These are phyloP conservation scores for Rhizoclosmatium sp. DNA, from an alignment of 192 early-diverging fungal species.

Conservation along the genomic window DNA sequence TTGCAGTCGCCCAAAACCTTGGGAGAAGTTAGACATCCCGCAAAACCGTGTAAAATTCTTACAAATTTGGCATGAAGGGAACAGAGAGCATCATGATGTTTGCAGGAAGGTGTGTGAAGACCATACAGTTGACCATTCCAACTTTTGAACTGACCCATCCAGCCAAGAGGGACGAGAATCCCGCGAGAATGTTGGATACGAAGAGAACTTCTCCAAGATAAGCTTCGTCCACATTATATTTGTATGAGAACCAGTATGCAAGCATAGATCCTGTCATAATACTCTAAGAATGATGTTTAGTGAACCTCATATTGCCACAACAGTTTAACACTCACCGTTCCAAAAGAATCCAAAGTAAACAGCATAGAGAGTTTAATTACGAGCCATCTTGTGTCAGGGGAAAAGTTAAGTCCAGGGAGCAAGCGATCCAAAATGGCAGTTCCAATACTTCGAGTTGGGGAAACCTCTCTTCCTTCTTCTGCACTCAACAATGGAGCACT, in stretches of 20 bases:
- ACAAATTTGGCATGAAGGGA: constrained; percentile 37
- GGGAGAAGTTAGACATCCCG: background rate
- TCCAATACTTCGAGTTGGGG: no score
- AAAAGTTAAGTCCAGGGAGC: constrained; percentile 13
- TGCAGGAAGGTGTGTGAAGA: constrained; percentile 43
- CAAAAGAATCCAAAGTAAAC: constrained; percentile 38
- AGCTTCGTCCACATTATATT: constrained; percentile 34
- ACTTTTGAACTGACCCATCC: constrained; percentile 16
- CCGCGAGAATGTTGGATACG: constrained; percentile 35
- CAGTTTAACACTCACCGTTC: background rate
- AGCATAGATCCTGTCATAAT: constrained; percentile 39
- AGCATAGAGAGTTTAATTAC: constrained; percentile 27
- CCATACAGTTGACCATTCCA: constrained; percentile 42
- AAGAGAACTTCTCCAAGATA: constrained; percentile 38
- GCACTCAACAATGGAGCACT: background rate
- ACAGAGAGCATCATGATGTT: constrained; percentile 35
- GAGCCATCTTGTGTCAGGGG: constrained; percentile 22
- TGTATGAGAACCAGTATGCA: constrained; percentile 37
- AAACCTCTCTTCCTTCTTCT: background rate
- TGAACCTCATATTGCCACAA: no score
- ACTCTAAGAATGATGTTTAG: background rate
- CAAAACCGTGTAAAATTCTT: background rate
- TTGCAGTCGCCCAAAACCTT: constrained; percentile 14
- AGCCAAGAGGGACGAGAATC: constrained; percentile 19
- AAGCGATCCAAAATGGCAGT: background rate